phyloP scores from a whole-genome alignment of 1,284 basidiomycete species.

The Moniliella sp. region DNA sequence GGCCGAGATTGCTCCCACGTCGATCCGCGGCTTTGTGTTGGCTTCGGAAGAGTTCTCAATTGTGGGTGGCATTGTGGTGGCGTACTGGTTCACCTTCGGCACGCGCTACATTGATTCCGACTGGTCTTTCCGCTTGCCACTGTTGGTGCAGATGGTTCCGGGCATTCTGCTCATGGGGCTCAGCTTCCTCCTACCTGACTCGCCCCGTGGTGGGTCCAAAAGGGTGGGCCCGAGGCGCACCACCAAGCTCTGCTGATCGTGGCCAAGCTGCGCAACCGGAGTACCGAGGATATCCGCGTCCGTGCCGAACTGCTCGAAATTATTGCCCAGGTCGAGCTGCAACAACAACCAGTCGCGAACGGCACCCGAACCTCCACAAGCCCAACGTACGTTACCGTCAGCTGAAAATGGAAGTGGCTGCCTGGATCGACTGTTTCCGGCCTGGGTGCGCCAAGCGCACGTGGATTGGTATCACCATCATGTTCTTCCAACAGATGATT shows the following conservation, averaged over 20 bases:
- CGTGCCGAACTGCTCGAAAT: constrained; percentile 11
- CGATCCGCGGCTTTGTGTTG: constrained; percentile 2
- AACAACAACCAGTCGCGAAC: constrained; percentile 9
- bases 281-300: constrained; percentile 4
- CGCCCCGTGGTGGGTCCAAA: constrained; percentile 13
- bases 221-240: constrained; percentile 4
- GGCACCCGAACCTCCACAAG: constrained; percentile 45
- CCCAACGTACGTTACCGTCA: constrained; percentile 41
- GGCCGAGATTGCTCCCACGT: constrained; percentile 1
- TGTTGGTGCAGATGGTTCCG: constrained; percentile 10
- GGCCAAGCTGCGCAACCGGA: constrained; percentile 39
- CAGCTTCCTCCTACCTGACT: constrained; percentile 6
- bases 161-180: constrained; percentile 2
- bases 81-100: constrained; percentile 6
- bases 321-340: constrained; percentile 36
- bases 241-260: constrained; percentile 7
- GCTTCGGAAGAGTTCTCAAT: constrained; percentile 50
- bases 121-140: constrained; percentile 9
- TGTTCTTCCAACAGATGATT: constrained; percentile 7
- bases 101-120: constrained; percentile 22
- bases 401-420: constrained; percentile 42
- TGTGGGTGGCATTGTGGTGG: constrained; percentile 41
- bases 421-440: constrained; percentile 5
- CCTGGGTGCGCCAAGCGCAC: constrained; percentile 5
- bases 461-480: constrained; percentile 5